Base-by-base conservation (phyloP, 73 alveolate species). In the Breviolum minutum region DNA sequence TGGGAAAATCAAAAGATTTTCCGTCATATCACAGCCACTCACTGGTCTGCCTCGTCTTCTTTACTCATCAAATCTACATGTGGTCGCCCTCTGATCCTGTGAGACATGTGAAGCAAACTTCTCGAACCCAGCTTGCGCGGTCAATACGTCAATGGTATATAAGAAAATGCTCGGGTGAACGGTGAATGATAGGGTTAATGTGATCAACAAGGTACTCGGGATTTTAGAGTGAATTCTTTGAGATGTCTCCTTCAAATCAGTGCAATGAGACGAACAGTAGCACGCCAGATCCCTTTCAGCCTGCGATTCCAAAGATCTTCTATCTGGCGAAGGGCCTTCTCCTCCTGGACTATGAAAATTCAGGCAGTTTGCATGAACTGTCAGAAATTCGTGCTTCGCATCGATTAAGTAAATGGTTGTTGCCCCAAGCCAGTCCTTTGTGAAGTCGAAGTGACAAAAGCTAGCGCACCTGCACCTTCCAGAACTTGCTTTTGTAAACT, bases 301-400 rank as follows among this genome's bases (percentile, higher is more conserved):
- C 87, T 79, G 87, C 63, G 64, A 79, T 79, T 79, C 87, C 87
- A 79, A 8, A 79, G 87, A 11, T 30, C 87, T 79, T 79, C 87
- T 29, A 79, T 79, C 17, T 79, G 20, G 87, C 29, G 64, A 26
- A 79, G 29, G 32, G 22, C 87, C 27, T 27, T 27, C 64, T 32
- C 63, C 87, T 79, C 87, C 87, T 79, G 87, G 17, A 10, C 1
- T 73, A 6, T 7, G 16, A 69, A 69, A 20, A 40, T 40, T 40
- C 54, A 40, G 54, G 54, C 54, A 40, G 0, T 69, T 69, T n/a
- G 5, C 54, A 40, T 40, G 54, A 40, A 40, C 54, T 40, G 54
- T 40, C 0, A 40, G 54, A 40, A 40, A 40, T 40, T 40, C 3
- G 54, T 40, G 54, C 54, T 3, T 40, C 54, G 54, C 54, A 40